Base-by-base conservation (phyloP, 495 filamentous ascomycete species). In the Talaromyces liani region DNA sequence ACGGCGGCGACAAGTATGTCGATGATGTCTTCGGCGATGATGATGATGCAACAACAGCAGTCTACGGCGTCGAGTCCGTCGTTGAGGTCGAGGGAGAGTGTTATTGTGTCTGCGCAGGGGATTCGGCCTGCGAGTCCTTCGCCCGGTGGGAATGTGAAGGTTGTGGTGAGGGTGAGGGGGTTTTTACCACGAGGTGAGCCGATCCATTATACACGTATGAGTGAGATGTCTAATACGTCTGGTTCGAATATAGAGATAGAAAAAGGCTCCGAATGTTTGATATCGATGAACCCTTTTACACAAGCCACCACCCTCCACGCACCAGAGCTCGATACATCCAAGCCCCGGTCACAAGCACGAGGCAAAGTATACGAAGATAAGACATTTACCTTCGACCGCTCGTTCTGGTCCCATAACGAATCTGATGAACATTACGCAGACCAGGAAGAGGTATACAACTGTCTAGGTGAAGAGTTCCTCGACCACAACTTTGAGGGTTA, bases 401-500 rank as follows among this genome's bases (percentile, higher is more conserved):
- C 91, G 1, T 99, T 97, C 76, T 98, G 93, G 92, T 97, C 93
- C 62, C 91, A 95, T 72, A 75, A 93, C 67, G 77, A 80, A 36
- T 68, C 75, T 29, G 92, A 96, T 66, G 79, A 85, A 58, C 87
- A 92, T 68, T 93, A 92, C 68, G 90, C 89, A 20, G 79, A 86
- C 63, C 94, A 99, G 69, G 92, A 93, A 66, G 90, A 97, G 70
- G 88, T 99, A 51, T 99, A 99, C 79, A 90, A 96, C 71, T 87
- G 87, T 34, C 82, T 99, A 5, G 94, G 95, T 36, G 94, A 98
- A 71, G 95, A 98, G 66, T 98, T 98, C 64, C 81, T 99, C 60
- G 95, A 99, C 73, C 95, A 98, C 79, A 99, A 99, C 75, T 99
- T 99, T 66, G 93, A 97, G 69, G 94, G 94, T 63, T 99, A 98